A percentile compares a stretch with the other conserved stretches of the same genome.
phyloP scores from a whole-genome alignment of 2,329 filamentous ascomycete species.

The Ustilaginoidea virens region DNA sequence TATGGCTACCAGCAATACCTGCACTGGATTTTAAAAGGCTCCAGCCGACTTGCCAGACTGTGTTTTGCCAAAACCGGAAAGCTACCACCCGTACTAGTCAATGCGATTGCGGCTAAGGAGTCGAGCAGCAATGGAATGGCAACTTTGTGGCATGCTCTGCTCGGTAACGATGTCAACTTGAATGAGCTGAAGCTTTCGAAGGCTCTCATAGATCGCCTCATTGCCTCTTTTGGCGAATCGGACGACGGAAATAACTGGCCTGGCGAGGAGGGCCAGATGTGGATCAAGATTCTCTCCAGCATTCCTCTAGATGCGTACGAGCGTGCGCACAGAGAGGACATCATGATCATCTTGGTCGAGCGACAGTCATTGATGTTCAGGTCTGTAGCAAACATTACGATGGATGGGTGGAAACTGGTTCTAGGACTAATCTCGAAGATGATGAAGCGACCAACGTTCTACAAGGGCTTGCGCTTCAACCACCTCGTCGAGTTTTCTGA shows the following conservation, averaged over 20 bases:
- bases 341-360: slow-evolving; percentile 21
- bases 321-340: slow-evolving; percentile 26
- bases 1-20: slow-evolving; percentile 16
- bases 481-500: slow-evolving; percentile 20
- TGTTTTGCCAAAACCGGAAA: slow-evolving; percentile 11
- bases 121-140: slow-evolving; percentile 7
- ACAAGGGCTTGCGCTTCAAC: slow-evolving; percentile 27
- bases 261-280: slow-evolving; percentile 13
- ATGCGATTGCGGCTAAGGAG: slow-evolving; percentile 10
- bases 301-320: slow-evolving; percentile 23
- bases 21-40: slow-evolving; percentile 18
- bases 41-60: slow-evolving; percentile 16
- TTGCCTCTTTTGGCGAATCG: slow-evolving; percentile 13
- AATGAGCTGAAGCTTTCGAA: slow-evolving; percentile 17
- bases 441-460: slow-evolving; percentile 35
- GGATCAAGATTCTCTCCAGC: slow-evolving; percentile 17
- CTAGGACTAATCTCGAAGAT: slow-evolving; percentile 32
- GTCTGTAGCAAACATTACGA: slow-evolving; percentile 10
- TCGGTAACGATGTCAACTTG: slow-evolving; percentile 22
- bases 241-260: slow-evolving; percentile 17
- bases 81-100: slow-evolving; percentile 12
- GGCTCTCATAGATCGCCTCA: slow-evolving; percentile 17
- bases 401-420: slow-evolving; percentile 20
- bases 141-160: slow-evolving; percentile 15
- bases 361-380: slow-evolving; percentile 12